Base-by-base conservation (phyloP, 2,329 filamentous ascomycete species). In the Xylariales sp. region DNA sequence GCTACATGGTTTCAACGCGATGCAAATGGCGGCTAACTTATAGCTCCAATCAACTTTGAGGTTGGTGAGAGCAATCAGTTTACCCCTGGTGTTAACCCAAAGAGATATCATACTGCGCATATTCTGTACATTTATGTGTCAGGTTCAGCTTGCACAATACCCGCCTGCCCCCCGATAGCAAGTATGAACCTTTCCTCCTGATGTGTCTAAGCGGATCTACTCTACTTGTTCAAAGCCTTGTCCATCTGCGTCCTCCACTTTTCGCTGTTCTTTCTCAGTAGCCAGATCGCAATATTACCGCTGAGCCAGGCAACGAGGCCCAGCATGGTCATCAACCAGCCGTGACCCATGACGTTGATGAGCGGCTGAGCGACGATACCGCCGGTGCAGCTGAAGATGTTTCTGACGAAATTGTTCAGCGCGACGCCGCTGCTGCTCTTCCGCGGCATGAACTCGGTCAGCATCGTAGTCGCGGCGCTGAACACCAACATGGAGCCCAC, bases 371-470 rank as follows among this genome's bases (percentile, higher is more conserved):
- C 78, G 14, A 89, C 76, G 22, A 90, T 61, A 31, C 76, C 75
- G 8, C 84, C 86, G 1, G 87, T 71, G 46, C 84, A 89, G 37
- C 77, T 81, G 52, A 89, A 82, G 28, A 89, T 86, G 52, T 91
- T 93, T 35, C 87, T 70, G 38, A 87, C 71, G 54, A 91, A 87
- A 57, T 91, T 91, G 61, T 91, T 90, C 31, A 90, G 69, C 0
- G 87, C 88, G 3, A 91, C 84, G 1, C 86, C 86, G 9, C 77
- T 77, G 4, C 80, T 85, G 37, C 82, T 83, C 47, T 75, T 73
- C 31, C 78, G 73, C 11, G 85, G 85, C 71, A 91, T 83, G 56
- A 91, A 89, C 56, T 93, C 87, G 0, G 87, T 91, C 50, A 93
- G 68, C 84, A 93, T 89, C 0, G 88, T 93, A 0, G 86, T 89